Conservation (phyloP, 164 flowering plant species). For the Chloranthus sessilifolius region DNA sequence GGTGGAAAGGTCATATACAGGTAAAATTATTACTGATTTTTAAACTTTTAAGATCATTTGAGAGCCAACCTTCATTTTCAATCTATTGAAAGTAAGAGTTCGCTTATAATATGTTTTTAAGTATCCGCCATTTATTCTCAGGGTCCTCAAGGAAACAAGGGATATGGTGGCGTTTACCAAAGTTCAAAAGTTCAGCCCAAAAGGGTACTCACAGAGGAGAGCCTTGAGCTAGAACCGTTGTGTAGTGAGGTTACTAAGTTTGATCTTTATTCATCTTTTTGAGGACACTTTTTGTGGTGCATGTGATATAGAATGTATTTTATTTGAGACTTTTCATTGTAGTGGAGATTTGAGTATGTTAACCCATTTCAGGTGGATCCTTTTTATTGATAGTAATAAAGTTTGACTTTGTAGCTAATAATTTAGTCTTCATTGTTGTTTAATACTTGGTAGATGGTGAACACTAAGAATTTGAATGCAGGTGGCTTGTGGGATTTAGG, state of each 20-base stretch:
- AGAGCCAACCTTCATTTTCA: not conserved
- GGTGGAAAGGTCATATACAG: slow-evolving; percentile 51
- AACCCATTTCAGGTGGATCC: too few species aligned
- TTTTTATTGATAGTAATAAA: too few species aligned
- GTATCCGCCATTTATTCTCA: slow-evolving; percentile 22
- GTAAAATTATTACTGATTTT: slow-evolving; percentile 20
- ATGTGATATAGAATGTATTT: too few species aligned
- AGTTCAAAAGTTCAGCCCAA: slow-evolving; percentile 15
- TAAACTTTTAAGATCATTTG: too few species aligned
- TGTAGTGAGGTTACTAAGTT: slow-evolving; percentile 41
- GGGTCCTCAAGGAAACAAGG: slow-evolving; percentile 38
- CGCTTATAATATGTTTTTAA: not conserved
- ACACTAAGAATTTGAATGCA: too few species aligned
- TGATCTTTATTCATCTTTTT: not conserved
- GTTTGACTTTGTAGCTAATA: too few species aligned
- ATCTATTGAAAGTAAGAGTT: slow-evolving; percentile 9
- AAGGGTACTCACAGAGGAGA: slow-evolving; percentile 42
- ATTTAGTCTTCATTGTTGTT: too few species aligned
- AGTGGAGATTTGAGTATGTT: too few species aligned
- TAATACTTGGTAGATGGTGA: too few species aligned
- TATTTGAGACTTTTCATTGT: too few species aligned
- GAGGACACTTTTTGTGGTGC: too few species aligned
- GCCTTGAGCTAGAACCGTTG: slow-evolving; percentile 48
- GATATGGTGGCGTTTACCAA: slow-evolving; percentile 16
- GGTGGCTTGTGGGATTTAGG: too few species aligned